Evolutionary conservation across 129 eudicot genomes (phyloP), one percentile per base, ranked within the genome.

Genomic region (Deinandra increscens): DNA sequence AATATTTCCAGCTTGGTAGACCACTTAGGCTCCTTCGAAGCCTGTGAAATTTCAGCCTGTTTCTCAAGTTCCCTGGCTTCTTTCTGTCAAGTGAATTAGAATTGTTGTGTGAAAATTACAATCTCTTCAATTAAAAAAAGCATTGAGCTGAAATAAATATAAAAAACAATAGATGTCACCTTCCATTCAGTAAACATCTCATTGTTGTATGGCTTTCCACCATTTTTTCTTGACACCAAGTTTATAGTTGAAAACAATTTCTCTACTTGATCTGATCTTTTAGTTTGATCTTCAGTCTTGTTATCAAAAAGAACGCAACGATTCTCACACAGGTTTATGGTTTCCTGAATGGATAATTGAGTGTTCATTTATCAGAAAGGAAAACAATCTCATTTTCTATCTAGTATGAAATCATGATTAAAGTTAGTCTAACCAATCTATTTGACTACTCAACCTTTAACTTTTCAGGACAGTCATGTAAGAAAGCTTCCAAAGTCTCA

Each of bases 261-360:
- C 41, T 75, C 51, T 53, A 84, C 71, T 64, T 86, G 95, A 36
- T 79, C 56, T 82, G n/a, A n/a, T n/a, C n/a, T n/a, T n/a, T n/a
- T n/a, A n/a, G n/a, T n/a, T n/a, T n/a, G n/a, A n/a, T n/a, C 85
- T 7, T 74, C 64, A 3, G 91, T 83, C 70, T 59, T 90, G 81
- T 90, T 90, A 58, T 90, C 72, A 33, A 87, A 90, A 45, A 87
- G 84, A 26, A 90, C 81, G 26, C 69, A 55, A 7, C 91, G 85
- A 39, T 84, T 79, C 44, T 73, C 88, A 58, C 95, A 90, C 22
- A 81, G 48, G 4, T 49, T 2, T 22, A 84, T 78, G 22, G 62
- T 56, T 58, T 84, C 85, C 97, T 90, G 29, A 51, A 71, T 13
- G 13, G 75, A 62, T n/a, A 17, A 1, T 3, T 9, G 0, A 60